Base-by-base conservation (phyloP, 177 flowering plant genomes). In the Telopea speciosissima region DNA sequence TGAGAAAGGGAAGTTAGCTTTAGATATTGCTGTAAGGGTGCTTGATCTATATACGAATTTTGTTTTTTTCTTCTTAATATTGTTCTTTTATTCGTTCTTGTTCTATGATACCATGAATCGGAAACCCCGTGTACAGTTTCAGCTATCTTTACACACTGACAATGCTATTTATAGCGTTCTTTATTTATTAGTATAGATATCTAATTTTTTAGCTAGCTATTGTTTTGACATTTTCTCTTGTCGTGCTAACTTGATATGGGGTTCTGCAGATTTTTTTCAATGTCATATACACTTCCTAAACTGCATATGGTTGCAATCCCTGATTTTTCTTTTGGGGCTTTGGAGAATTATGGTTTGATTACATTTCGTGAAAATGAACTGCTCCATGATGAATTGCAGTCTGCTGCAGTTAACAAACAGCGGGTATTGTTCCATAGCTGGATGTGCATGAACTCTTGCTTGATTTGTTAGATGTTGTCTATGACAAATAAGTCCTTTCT, bases 321-420 rank as follows among this genome's bases (percentile, higher is more conserved):
- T 74, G 99, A 96, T 80, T 91, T 96, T 88, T 85, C 95, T 83
- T 89, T 89, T 83, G 99, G 99, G 54, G 99, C 99, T 31, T 93
- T 93, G 99, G 99, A 95, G 80, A 95, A 95, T 75, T 95, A 93
- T 85, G 99, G 99, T 78, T 83, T 96, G 65, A 93, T 96, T 64
- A 93, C 97, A 62, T 96, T 91, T 70, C 89, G 98, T 33, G 99
- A 95, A 76, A 84, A 87, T 31, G 96, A 89, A 69, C 79, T 95
- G 83, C 93, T 95, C 24, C 91, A 84, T 82, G 99, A 95, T 85
- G 93, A 95, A 2, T 78, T 82, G 74, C 89, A 95, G 75, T 95
- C 98, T 73, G 89, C 97, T 45, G 98, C 98, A 70, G 81, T 88
- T 36, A 87, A 91, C 81, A 92, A 93, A 82, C 97, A 92, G 75